Conservation (phyloP, 2,329 filamentous ascomycete species). For the Trichoderma sp. region DNA sequence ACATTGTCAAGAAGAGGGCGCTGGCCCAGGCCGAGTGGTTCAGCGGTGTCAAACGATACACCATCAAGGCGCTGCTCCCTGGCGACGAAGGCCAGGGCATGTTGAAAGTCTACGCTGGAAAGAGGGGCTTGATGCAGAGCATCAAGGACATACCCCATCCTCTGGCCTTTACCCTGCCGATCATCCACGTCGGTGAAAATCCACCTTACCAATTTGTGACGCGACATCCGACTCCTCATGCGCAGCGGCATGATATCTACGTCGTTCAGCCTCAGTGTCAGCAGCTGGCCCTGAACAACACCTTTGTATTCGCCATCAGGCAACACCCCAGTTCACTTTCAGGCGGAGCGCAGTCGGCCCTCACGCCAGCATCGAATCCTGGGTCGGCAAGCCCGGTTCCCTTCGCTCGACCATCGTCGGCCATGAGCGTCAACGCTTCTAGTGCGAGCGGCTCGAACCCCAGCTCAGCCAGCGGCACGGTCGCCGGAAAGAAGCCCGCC, state of each 20-base stretch:
- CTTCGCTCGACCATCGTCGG: slow-evolving; percentile 61
- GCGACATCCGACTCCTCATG: slow-evolving; percentile 93
- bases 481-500: slow-evolving; percentile 76
- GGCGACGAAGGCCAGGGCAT: slow-evolving; percentile 87
- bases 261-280: slow-evolving; percentile 94
- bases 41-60: slow-evolving; percentile 83
- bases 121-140: slow-evolving; percentile 93
- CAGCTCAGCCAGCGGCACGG: slow-evolving; percentile 55
- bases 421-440: slow-evolving; percentile 65
- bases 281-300: slow-evolving; percentile 88
- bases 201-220: slow-evolving; percentile 91
- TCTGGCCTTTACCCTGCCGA: slow-evolving; percentile 83
- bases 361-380: slow-evolving; percentile 52
- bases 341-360: slow-evolving; percentile 39
- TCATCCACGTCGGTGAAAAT: slow-evolving; percentile 89
- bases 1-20: slow-evolving; percentile 80
- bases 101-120: slow-evolving; percentile 90
- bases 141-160: slow-evolving; percentile 95
- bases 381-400: slow-evolving; percentile 61
- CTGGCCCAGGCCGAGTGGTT: slow-evolving; percentile 92
- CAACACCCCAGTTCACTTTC: slow-evolving; percentile 74
- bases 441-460: slow-evolving; percentile 61
- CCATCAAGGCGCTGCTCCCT: slow-evolving; percentile 87
- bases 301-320: slow-evolving; percentile 93
- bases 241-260: slow-evolving; percentile 96